Evolutionary conservation across 2,329 filamentous ascomycete genomes (phyloP).

Genomic region (Verticillium klebahnii): DNA sequence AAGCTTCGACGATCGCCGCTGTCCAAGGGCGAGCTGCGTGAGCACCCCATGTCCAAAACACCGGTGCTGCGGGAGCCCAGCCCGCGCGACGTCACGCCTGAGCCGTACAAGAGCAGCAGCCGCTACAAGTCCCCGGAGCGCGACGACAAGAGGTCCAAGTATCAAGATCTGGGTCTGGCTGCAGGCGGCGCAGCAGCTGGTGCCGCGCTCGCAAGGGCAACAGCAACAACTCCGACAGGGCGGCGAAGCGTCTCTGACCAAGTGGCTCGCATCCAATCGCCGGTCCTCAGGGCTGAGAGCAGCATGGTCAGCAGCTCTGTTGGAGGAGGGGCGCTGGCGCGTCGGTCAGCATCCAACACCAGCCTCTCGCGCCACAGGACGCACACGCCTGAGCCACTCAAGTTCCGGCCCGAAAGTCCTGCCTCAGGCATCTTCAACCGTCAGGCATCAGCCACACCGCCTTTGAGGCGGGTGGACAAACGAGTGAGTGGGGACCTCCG

Average conservation of each 20-base stretch:
- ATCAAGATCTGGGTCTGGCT: conserved; percentile 23
- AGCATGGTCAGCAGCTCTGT: conserved; percentile 23
- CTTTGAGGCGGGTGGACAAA: conserved; percentile 64
- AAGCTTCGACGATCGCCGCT: conserved; percentile 18
- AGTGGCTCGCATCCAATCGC: conserved; percentile 13
- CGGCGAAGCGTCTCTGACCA: conserved; percentile 34
- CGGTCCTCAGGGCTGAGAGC: conserved; percentile 2
- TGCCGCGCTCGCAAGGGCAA: conserved; percentile 11
- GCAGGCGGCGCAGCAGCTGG: conserved; percentile 15
- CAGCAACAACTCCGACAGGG: conserved; percentile 13
- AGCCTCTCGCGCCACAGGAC: conserved; percentile 47
- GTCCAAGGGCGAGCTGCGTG: conserved; percentile 8
- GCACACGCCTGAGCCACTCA: conserved; percentile 40
- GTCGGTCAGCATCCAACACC: conserved; percentile 48
- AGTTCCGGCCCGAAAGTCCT: conserved; percentile 57
- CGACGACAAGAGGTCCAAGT: conserved; percentile 15
- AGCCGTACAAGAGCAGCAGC: conserved; percentile 36
- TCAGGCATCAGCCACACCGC: conserved; percentile 54
- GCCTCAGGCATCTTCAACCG: conserved; percentile 42
- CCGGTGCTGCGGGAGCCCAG: conserved; percentile 35
- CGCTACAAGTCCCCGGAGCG: conserved; percentile 14
- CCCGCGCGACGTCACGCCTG: conserved; percentile 30
- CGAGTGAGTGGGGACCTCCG: conserved; percentile 73
- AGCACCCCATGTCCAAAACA: conserved; percentile 28
- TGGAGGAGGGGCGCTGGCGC: conserved; percentile 23